phyloP scores from a whole-genome alignment of 345 rosid genomes.

The Brassica cretica region DNA sequence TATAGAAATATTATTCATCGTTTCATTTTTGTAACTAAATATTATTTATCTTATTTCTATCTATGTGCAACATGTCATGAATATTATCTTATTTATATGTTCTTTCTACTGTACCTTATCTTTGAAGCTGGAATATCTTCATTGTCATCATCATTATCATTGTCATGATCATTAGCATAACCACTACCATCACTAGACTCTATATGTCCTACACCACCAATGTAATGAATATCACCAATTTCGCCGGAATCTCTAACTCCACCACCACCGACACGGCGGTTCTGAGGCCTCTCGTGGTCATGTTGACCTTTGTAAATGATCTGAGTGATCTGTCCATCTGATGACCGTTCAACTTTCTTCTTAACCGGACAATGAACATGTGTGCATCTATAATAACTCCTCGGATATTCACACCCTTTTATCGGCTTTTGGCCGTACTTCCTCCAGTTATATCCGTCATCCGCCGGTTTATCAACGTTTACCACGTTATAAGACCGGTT shows the following conservation, averaged over 20 bases:
- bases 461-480: conserved; percentile 74
- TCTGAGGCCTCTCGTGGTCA: conserved; percentile 81
- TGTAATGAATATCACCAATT: conserved; percentile 30
- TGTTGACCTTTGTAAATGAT: conserved; percentile 93
- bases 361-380: conserved; percentile 76
- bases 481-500: conserved; percentile 39
- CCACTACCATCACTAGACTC: conserved; percentile 43
- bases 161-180: conserved; percentile 47
- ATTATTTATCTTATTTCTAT: background rate
- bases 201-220: conserved; percentile 31
- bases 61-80: background rate
- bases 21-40: background rate
- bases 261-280: conserved; percentile 63
- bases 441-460: conserved; percentile 96
- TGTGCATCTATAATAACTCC: conserved; percentile 97
- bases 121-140: conserved; percentile 47
- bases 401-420: conserved; percentile 88
- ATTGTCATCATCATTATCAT: conserved; percentile 58
- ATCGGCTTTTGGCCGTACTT: conserved; percentile 96
- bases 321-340: conserved; percentile 84
- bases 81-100: background rate
- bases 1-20: background rate
- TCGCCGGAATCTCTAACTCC: conserved; percentile 28
- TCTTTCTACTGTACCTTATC: conserved; percentile 53
- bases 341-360: conserved; percentile 90